Conservation (phyloP, 352 stramenopile species). For the Phytophthora syringae region DNA sequence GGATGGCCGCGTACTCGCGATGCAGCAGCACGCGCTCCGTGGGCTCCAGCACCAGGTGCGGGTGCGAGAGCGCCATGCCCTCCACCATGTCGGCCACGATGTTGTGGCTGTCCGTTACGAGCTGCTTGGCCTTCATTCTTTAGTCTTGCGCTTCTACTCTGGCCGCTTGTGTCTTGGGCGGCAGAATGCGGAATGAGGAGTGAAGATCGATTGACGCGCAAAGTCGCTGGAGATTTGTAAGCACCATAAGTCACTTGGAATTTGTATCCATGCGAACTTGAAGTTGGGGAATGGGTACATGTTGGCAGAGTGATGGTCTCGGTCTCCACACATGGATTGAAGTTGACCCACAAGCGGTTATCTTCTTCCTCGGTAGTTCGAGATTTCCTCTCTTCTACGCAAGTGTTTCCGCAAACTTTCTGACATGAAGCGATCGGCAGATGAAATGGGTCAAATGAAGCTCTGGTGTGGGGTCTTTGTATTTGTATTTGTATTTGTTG, state of each 20-base stretch:
- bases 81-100: slow-evolving; percentile 86
- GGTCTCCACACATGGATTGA: no score
- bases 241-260: slow-evolving; percentile 7
- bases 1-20: slow-evolving; percentile 68
- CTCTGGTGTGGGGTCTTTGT: no score
- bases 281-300: no score
- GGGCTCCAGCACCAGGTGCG: slow-evolving; percentile 69
- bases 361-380: no score
- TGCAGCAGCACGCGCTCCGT: slow-evolving; percentile 76
- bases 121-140: slow-evolving; percentile 55
- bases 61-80: slow-evolving; percentile 67
- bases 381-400: no score
- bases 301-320: no score
- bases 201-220: slow-evolving; percentile 4
- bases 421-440: no score
- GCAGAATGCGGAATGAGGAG: slow-evolving; percentile 22
- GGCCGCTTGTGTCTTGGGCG: neutral
- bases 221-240: slow-evolving; percentile 7
- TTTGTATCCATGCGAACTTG: slow-evolving; percentile 18
- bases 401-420: no score
- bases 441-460: no score
- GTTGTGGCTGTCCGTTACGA: slow-evolving; percentile 50
- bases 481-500: no score
- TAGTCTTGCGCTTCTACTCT: neutral
- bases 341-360: no score